Conservation (phyloP, 108 stramenopile genomes). For the Fistulifera pelliculosa region DNA sequence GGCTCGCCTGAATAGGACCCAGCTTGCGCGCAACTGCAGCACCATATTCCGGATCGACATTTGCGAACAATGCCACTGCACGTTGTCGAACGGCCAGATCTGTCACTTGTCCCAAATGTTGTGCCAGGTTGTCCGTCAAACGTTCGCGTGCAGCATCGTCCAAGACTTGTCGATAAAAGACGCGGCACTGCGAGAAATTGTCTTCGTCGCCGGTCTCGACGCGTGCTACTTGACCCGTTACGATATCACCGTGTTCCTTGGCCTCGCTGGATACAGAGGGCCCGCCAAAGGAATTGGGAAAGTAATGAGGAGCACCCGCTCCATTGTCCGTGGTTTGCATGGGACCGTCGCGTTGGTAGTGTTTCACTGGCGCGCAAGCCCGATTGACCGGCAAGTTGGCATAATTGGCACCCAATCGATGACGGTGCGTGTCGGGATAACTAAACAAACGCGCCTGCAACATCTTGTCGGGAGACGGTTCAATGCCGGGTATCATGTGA, state of each 20-base stretch:
- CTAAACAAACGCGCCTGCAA: constrained; percentile 50
- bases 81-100: constrained; percentile 35
- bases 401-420: constrained; percentile 67
- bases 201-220: constrained; percentile 49
- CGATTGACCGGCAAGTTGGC: constrained; percentile 47
- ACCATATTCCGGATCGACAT: constrained; percentile 30
- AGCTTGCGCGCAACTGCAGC: constrained; percentile 10
- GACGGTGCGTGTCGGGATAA: constrained; percentile 61
- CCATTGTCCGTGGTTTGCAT: constrained; percentile 41
- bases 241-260: background rate
- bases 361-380: constrained; percentile 16
- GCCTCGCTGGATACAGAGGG: constrained; percentile 5
- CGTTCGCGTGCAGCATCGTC: constrained; percentile 30
- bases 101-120: constrained; percentile 32
- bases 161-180: constrained; percentile 31
- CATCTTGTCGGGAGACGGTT: constrained; percentile 71
- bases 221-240: constrained; percentile 39
- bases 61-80: constrained; percentile 45
- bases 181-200: constrained; percentile 39
- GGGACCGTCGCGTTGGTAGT: constrained; percentile 52
- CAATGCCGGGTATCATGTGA: constrained; percentile 67
- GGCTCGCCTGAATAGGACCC: too few species aligned
- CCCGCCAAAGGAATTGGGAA: constrained; percentile 51
- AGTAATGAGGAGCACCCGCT: constrained; percentile 41
- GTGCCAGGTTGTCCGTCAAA: constrained; percentile 56